A percentile compares a stretch with the other conserved stretches of the same genome.
phyloP scores from a whole-genome alignment of 1,284 basidiomycete genomes.

The Marasmius sp. region DNA sequence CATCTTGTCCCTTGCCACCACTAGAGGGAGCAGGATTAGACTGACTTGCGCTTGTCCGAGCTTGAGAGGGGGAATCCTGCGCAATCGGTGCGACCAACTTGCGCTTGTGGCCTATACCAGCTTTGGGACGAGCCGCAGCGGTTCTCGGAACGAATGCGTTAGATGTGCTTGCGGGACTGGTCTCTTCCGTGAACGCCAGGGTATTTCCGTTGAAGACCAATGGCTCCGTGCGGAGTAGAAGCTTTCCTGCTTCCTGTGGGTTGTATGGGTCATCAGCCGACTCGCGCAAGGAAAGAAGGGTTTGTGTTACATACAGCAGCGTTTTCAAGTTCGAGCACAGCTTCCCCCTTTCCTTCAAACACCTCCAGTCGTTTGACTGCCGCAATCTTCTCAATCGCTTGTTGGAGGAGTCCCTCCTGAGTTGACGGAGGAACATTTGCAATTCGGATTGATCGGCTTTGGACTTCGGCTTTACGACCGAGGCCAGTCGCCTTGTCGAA shows the following conservation, averaged over 20 bases:
- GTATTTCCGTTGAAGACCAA: constrained; percentile 63
- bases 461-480: constrained; percentile 58
- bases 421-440: constrained; percentile 65
- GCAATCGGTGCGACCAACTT: constrained; percentile 25
- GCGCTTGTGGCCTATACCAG: constrained; percentile 61
- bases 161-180: constrained; percentile 29
- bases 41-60: constrained; percentile 8
- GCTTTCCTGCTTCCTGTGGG: constrained; percentile 72
- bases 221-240: constrained; percentile 68
- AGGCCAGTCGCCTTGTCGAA: constrained; percentile 52
- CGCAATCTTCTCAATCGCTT: constrained; percentile 78
- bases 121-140: constrained; percentile 63
- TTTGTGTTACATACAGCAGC: constrained; percentile 55
- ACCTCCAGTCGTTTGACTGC: constrained; percentile 77
- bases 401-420: constrained; percentile 89
- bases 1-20: constrained; percentile 64
- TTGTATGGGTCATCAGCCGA: constrained; percentile 4
- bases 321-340: constrained; percentile 75
- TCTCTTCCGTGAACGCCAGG: constrained; percentile 59
- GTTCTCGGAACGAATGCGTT: constrained; percentile 65
- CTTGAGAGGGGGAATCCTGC: constrained; percentile 17
- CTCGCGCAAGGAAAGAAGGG: background rate
- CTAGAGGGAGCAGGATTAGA: constrained; percentile 14
- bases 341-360: constrained; percentile 65
- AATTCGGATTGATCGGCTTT: constrained; percentile 72